These are phyloP conservation scores for Fagopyrum tataricum DNA, from an alignment of 148 eudicot genomes.

Conservation along the genomic window DNA sequence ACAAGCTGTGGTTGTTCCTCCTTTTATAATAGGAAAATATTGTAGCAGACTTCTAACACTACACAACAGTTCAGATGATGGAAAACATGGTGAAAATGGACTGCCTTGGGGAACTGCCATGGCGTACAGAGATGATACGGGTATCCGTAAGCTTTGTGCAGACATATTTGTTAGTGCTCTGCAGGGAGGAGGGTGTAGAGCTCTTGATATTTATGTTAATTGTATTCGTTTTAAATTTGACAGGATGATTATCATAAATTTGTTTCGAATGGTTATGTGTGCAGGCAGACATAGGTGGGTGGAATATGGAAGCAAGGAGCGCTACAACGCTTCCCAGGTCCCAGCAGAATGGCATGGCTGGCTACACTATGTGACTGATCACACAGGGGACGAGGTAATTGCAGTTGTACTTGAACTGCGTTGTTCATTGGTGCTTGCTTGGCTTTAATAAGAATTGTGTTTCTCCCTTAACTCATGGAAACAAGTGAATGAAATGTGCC, in stretches of 20 bases:
- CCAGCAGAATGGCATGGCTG: conserved; percentile 99
- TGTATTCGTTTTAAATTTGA: too few relatives aligned
- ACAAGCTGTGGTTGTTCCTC: too few relatives aligned
- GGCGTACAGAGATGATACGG: too few relatives aligned
- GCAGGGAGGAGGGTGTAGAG: too few relatives aligned
- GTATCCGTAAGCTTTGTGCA: too few relatives aligned
- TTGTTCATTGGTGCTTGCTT: background rate
- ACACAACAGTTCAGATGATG: too few relatives aligned
- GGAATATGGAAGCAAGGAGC: conserved; percentile 77
- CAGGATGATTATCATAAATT: background rate
- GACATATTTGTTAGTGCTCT: too few relatives aligned
- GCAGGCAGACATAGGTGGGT: conserved; percentile 99
- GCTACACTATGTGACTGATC: conserved; percentile 90
- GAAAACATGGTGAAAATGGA: too few relatives aligned
- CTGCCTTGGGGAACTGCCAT: too few relatives aligned
- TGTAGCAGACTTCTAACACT: too few relatives aligned
- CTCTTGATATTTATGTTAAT: too few relatives aligned
- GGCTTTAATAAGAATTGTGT: background rate
- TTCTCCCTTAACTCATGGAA: background rate
- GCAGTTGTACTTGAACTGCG: background rate
- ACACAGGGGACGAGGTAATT: conserved; percentile 90
- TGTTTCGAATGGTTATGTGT: background rate
- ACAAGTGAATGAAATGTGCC: background rate
- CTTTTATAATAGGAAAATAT: too few relatives aligned
- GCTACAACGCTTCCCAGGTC: conserved; percentile 97